Evolutionary conservation across 192 early-diverging fungal genomes (phyloP).

Genomic region (Geosiphon pyriformis): DNA sequence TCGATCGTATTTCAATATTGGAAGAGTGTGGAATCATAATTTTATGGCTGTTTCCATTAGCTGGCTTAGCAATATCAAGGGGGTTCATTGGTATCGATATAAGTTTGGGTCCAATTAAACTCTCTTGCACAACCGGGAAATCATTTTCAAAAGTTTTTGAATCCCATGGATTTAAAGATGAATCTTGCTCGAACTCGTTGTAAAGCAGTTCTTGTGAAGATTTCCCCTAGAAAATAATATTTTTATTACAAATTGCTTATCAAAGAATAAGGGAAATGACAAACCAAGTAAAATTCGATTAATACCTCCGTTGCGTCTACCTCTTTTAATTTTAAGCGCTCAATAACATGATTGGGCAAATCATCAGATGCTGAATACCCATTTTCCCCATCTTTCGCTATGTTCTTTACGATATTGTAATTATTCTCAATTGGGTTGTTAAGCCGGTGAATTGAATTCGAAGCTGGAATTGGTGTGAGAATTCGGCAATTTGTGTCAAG

Average conservation of each 20-base stretch:
- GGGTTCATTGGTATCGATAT: neutral
- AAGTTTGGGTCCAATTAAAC: constrained; percentile 29
- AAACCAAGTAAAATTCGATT: neutral
- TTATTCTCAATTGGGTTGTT: constrained; percentile 1
- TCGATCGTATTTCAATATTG: neutral
- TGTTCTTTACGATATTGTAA: neutral
- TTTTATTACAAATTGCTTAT: neutral
- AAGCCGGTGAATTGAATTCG: constrained; percentile 12
- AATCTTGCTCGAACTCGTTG: constrained; percentile 61
- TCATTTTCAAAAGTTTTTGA: constrained; percentile 44
- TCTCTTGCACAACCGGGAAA: constrained; percentile 46
- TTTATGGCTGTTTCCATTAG: neutral
- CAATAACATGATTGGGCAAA: neutral
- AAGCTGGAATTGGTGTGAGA: constrained; percentile 39
- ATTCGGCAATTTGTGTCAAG: constrained; percentile 55
- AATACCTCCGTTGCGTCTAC: constrained; percentile 8
- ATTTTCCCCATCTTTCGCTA: neutral
- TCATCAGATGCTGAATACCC: constrained; percentile 13
- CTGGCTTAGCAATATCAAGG: neutral
- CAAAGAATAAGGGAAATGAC: neutral
- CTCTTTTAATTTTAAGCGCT: neutral
- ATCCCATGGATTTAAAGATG: constrained; percentile 59
- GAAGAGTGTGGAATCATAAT: neutral
- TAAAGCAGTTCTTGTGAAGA: constrained; percentile 39
- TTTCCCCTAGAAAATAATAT: neutral